Base-by-base conservation (phyloP, 2,329 filamentous ascomycete genomes). In the Penicillium sclerotiorum region DNA sequence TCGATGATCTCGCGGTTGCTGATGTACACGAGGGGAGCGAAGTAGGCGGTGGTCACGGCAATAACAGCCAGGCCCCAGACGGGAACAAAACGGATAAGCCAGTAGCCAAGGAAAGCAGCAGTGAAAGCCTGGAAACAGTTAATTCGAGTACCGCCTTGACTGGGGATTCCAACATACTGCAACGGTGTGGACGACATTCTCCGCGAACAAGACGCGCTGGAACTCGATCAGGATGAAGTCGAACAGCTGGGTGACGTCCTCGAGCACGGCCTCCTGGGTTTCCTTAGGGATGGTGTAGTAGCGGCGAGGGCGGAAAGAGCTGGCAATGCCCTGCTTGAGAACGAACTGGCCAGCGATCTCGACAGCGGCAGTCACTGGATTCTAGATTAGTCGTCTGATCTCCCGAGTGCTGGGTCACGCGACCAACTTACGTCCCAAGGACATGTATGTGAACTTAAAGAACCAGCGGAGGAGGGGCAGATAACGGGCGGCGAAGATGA, bases 191-290 rank as follows among this genome's bases (percentile, higher is more conserved):
- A 79, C 77, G 47, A 85, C 74, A 61, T 86, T 86, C 76, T 87
- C 84, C 25, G 81, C 83, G 60, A 86, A 87, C 51, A 86, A 67
- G 56, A 86, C 77, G 50, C 84, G 80, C 74, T 87, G 84, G 65
- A 83, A 82, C 66, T 87, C 84, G 55, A 87, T 85, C 59, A 86
- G 77, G 70, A 86, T 83, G 73, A 87, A 87, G 74, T 86, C 85
- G 71, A 82, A 76, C 46, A 87, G 73, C 71, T 86, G 82, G 67
- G 84, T 81, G 12, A 84, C 65, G 65, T 86, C 84, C 57, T 84
- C 83, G 41, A 84, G 71, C 18, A 82, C 70, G 50, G 77, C 80
- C 67, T 86, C 83, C 28, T 85, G 75, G 41, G 80, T 82, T 60
- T 85, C 83, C 66, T 83, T 82, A 28, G 82, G 81, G 50, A 87